Evolutionary conservation across 2,329 filamentous ascomycete species (phyloP).

Genomic region (Aspergillus luchuensis): DNA sequence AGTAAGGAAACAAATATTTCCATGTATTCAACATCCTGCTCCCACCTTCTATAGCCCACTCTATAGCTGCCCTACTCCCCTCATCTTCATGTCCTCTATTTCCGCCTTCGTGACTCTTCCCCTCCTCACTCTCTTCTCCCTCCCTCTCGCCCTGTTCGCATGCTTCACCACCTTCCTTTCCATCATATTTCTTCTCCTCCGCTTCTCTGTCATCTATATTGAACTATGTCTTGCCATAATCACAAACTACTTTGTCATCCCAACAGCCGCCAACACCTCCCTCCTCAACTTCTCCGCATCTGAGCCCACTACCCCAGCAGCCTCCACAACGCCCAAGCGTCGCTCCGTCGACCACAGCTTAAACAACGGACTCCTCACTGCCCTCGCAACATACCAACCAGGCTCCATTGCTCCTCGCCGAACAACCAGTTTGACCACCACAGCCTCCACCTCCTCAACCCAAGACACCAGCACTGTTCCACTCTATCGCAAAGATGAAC

Average conservation of each 20-base stretch:
- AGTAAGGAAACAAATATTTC: neutral
- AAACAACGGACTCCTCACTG: neutral
- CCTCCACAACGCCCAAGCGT: conserved; percentile 23
- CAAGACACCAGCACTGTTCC: conserved; percentile 7
- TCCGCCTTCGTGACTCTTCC: conserved; percentile 56
- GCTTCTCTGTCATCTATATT: conserved; percentile 64
- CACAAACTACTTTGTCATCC: conserved; percentile 54
- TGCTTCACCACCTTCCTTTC: conserved; percentile 65
- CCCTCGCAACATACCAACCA: neutral
- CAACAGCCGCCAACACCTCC: conserved; percentile 29
- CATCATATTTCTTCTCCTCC: conserved; percentile 62
- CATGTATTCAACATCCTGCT: neutral
- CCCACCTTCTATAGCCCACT: neutral
- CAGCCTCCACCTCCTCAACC: neutral
- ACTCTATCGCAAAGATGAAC: conserved; percentile 12
- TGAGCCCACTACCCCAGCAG: conserved; percentile 29
- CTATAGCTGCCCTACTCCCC: neutral
- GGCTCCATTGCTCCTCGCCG: neutral
- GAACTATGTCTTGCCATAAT: conserved; percentile 63
- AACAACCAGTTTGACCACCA: conserved; percentile 10
- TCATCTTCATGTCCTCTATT: conserved; percentile 33
- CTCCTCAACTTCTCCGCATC: conserved; percentile 34
- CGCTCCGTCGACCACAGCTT: conserved; percentile 29
- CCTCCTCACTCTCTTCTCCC: conserved; percentile 63
- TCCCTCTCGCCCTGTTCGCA: conserved; percentile 65